Evolutionary conservation across 345 rosid genomes (phyloP), one percentile per base, ranked within the genome.

Genomic region (Sonneratia caseolaris): DNA sequence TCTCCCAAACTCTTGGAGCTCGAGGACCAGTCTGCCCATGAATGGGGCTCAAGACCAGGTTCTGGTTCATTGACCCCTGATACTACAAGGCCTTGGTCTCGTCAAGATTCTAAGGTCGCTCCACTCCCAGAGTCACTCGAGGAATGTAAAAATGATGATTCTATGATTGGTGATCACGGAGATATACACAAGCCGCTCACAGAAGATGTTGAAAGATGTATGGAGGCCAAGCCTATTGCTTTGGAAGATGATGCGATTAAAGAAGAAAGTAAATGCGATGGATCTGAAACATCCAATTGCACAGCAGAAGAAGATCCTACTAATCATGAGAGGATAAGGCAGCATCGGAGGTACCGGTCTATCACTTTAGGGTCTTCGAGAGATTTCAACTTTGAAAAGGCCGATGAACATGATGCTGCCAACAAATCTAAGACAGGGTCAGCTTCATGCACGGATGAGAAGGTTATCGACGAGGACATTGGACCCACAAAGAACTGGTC

Each of bases 1-100:
- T 91, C 96, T 61, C 92, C 93, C 53, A 89, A 84, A 79, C 89
- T 85, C 72, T 73, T 86, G 79, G 82, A 79, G 75, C 90, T 88
- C 75, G 90, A 82, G 56, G 85, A 79, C 71, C 80, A 81, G 65
- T 71, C 83, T 36, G 56, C 72, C 45, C 61, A 35, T 48, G 82
- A 82, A 48, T 77, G 83, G 83, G 84, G 83, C 59, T 83, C 84
- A 3, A 48, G 53, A 61, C 85, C 69, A 37, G 87, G 78, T 64
- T 81, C 93, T 8, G 88, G 88, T 66, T 68, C 79, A 68, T 73
- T 84, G 81, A 86, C 86, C 61, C 88, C 89, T 37, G 90, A 86
- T 78, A 43, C 84, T 65, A 81, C 69, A 64, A 82, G 78, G 73
- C 76, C 81, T 40, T 71, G 79, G 70, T 73, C 86, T 38, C 68